Evolutionary conservation across 768 basidiomycete genomes (phyloP).

Genomic region (Kwoniella botswanensis): DNA sequence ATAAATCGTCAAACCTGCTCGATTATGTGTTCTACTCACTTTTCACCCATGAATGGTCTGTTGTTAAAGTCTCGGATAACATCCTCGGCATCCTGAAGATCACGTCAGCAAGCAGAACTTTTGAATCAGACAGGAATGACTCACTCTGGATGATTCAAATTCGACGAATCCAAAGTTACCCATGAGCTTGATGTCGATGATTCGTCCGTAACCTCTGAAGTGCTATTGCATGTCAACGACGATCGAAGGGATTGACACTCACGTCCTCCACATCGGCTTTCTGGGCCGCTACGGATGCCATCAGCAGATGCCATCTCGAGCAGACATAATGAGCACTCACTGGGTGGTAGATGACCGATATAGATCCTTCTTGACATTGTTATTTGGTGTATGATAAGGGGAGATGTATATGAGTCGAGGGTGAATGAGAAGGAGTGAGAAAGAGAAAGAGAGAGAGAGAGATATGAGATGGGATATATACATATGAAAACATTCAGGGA

Average conservation of each 20-base stretch:
- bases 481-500: conserved; percentile 1
- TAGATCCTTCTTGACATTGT: conserved; percentile 49
- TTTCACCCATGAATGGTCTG: conserved; percentile 84
- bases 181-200: conserved; percentile 92
- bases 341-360: conserved; percentile 48
- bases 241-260: conserved; percentile 13
- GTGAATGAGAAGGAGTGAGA: background rate
- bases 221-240: conserved; percentile 30
- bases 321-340: conserved; percentile 26
- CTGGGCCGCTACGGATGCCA: conserved; percentile 33
- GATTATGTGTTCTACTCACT: conserved; percentile 61
- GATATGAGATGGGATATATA: background rate
- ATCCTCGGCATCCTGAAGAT: conserved; percentile 85
- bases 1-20: background rate
- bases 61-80: conserved; percentile 85
- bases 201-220: conserved; percentile 79
- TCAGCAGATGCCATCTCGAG: background rate
- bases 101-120: background rate
- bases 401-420: background rate
- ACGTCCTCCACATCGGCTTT: conserved; percentile 57
- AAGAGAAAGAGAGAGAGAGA: background rate
- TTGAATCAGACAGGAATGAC: conserved; percentile 18
- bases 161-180: conserved; percentile 97
- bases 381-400: background rate
- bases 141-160: conserved; percentile 81